Evolutionary conservation across 1,139 yeast species (phyloP), one percentile per base, ranked within the genome.

Genomic region (Hyphopichia khmerensis): DNA sequence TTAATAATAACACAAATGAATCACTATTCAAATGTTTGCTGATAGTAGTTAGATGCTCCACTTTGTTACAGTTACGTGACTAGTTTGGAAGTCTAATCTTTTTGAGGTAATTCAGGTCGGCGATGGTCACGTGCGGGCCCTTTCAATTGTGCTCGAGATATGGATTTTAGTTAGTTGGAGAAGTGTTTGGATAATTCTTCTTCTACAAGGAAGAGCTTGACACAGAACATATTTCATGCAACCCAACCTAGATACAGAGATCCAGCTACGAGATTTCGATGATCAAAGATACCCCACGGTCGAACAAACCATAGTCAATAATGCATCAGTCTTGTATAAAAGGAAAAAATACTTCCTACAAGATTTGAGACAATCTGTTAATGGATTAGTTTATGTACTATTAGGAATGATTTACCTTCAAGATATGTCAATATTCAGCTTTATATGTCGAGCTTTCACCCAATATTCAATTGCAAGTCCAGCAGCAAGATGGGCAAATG

Each of bases 271-370:
- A 40, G 65, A 58, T 43, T 71, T 69, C 45, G 57, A 59, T 33
- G 44, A 53, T 14, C 69, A 61, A 49, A 51, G 49, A 35, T 63
- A 59, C 41, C 79, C 79, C 2, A 62, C 69, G 0, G 60, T 60
- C 10, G 72, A 69, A 39, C 68, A 72, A 52, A 71, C 74, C 3
- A 48, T 60, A 14, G 46, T 45, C 27, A 67, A 69, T 48, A 72
- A 72, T 51, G 62, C 63, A 2, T 45, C 62, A n/a, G 60, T 64
- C 27, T 60, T 72, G 21, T 68, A 69, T 45, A 69, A 68, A 48
- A 60, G 75, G 19, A 72, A 70, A 56, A 67, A 68, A 50, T 61
- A 52, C 51, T 73, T 72, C 43, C 53, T 72, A 3, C 54, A 53
- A 26, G 72, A 72, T 36, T 49, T 72, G 19, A 57, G 69, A 36